A percentile compares a stretch with the other conserved stretches of the same genome.
Evolutionary conservation across 306 rosid genomes (phyloP).

Genomic region (Argentina anserina): DNA sequence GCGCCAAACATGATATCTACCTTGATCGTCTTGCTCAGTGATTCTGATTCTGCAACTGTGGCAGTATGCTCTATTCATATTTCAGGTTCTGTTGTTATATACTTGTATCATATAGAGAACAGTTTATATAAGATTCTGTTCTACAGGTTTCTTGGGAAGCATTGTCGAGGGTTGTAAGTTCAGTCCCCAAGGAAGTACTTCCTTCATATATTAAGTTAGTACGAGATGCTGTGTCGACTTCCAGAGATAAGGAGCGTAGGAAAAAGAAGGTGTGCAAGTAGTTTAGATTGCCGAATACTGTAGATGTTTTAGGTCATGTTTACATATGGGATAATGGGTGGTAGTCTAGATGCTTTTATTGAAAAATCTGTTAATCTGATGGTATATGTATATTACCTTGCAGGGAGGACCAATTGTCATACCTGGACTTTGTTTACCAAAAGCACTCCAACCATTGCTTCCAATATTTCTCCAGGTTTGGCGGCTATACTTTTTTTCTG

Average conservation of each 20-base stretch:
- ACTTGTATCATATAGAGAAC: conserved; percentile 3
- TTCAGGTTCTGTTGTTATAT: conserved; percentile 25
- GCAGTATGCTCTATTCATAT: conserved; percentile 41
- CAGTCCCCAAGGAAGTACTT: conserved; percentile 84
- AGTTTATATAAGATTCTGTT: conserved; percentile 18
- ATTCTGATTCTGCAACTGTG: conserved; percentile 77
- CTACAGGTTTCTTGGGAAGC: conserved; percentile 90
- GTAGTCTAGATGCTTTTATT: conserved; percentile 1
- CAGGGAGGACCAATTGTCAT: conserved; percentile 92
- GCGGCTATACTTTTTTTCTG: conserved; percentile 16
- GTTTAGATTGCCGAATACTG: not conserved
- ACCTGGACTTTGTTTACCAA: conserved; percentile 93
- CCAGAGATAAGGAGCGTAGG: conserved; percentile 93
- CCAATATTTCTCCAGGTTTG: conserved; percentile 94
- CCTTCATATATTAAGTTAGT: conserved; percentile 88
- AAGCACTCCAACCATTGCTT: conserved; percentile 92
- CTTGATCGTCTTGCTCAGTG: conserved; percentile 80
- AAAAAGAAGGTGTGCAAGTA: conserved; percentile 72
- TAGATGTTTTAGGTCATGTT: not conserved
- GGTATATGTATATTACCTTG: conserved; percentile 24
- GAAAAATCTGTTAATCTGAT: not conserved
- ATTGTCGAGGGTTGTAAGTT: conserved; percentile 72
- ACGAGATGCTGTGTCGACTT: conserved; percentile 94
- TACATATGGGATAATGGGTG: not conserved
- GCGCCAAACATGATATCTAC: conserved; percentile 88